Evolutionary conservation across 2,329 filamentous ascomycete species (phyloP).

Genomic region (Fusarium azukiicola): DNA sequence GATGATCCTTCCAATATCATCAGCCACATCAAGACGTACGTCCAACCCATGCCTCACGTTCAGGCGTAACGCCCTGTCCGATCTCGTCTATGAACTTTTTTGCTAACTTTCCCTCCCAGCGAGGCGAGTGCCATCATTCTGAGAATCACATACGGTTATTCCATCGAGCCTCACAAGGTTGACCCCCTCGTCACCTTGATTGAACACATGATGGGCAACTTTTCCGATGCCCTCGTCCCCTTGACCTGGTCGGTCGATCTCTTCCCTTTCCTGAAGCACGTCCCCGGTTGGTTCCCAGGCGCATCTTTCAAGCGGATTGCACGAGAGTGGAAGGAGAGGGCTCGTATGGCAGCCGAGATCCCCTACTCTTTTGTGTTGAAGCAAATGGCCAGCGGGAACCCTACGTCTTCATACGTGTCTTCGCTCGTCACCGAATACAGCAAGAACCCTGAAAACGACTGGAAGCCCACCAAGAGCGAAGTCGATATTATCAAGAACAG

Average conservation of each 20-base stretch:
- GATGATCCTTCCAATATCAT: conserved; percentile 47
- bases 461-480: conserved; percentile 37
- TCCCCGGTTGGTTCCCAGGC: conserved; percentile 58
- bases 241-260: conserved; percentile 60
- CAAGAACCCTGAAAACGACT: not conserved
- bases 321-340: conserved; percentile 49
- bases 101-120: conserved; percentile 35
- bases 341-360: conserved; percentile 41
- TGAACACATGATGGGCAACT: conserved; percentile 55
- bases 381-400: conserved; percentile 50
- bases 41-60: not conserved
- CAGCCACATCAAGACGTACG: conserved; percentile 55
- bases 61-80: too few relatives aligned
- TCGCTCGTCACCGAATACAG: conserved; percentile 48
- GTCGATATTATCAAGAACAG: conserved; percentile 52
- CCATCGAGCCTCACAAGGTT: conserved; percentile 52
- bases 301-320: conserved; percentile 56
- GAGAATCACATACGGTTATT: conserved; percentile 59
- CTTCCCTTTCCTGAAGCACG: conserved; percentile 55
- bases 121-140: conserved; percentile 54
- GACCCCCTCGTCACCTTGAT: conserved; percentile 58
- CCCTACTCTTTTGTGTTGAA: conserved; percentile 58
- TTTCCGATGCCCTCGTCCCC: conserved; percentile 55
- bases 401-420: conserved; percentile 54
- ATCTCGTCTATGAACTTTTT: not conserved